Percentiles rank a stretch among this genome's conserved stretches.
Evolutionary conservation across 306 rosid species (phyloP).

Genomic region (Vicia sativa): DNA sequence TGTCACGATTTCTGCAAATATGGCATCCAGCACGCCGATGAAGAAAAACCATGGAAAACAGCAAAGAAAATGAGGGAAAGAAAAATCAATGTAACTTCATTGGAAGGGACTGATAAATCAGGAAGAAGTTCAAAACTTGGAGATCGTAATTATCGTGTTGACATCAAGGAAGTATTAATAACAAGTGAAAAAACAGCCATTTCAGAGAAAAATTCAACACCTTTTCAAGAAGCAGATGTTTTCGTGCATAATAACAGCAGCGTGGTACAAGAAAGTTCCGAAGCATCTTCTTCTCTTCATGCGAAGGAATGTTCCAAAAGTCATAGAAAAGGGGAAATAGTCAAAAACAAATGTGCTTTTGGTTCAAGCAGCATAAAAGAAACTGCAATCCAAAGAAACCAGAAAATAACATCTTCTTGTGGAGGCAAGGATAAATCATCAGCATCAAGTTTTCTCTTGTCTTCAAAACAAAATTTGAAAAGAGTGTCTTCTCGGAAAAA

Average conservation of each 20-base stretch:
- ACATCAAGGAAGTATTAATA: slow-evolving; percentile 46
- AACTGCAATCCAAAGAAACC: slow-evolving; percentile 40
- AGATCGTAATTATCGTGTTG: slow-evolving; percentile 26
- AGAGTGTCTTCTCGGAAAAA: slow-evolving; percentile 29
- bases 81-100: slow-evolving; percentile 33
- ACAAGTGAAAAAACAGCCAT: slow-evolving; percentile 35
- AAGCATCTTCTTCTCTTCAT: slow-evolving; percentile 35
- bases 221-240: slow-evolving; percentile 45
- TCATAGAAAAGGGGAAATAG: slow-evolving; percentile 37
- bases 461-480: slow-evolving; percentile 41
- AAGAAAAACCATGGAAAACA: slow-evolving; percentile 50
- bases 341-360: slow-evolving; percentile 29
- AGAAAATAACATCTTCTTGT: slow-evolving; percentile 27
- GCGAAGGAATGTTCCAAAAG: slow-evolving; percentile 34
- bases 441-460: slow-evolving; percentile 34
- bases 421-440: slow-evolving; percentile 39
- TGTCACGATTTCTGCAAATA: slow-evolving; percentile 84
- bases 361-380: slow-evolving; percentile 42
- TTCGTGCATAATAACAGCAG: slow-evolving; percentile 33
- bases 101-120: slow-evolving; percentile 41
- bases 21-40: slow-evolving; percentile 53
- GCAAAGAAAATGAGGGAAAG: slow-evolving; percentile 38
- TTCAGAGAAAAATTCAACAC: slow-evolving; percentile 42
- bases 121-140: slow-evolving; percentile 23
- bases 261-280: slow-evolving; percentile 18